A percentile compares a stretch with the other conserved stretches of the same genome.
Conservation (phyloP, 2,329 filamentous ascomycete species). For the Colletotrichum trifolii region DNA sequence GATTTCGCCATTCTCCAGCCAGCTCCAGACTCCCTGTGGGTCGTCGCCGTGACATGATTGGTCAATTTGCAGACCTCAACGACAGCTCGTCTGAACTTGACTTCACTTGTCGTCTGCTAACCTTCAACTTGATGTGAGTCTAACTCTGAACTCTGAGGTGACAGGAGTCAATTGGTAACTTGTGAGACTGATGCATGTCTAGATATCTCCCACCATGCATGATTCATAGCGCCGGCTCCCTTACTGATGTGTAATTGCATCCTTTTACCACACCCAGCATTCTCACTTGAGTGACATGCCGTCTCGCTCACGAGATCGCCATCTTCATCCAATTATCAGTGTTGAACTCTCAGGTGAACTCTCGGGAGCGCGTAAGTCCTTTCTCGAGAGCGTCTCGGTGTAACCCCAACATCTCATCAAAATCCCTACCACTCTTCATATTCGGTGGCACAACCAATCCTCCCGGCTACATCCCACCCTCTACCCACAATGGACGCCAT, state of each 20-base stretch:
- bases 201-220: too few species aligned
- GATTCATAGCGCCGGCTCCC: too few species aligned
- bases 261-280: too few species aligned
- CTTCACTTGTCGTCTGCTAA: background rate
- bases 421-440: background rate
- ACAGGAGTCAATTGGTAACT: background rate
- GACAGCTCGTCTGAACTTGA: conserved; percentile 5
- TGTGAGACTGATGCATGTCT: background rate
- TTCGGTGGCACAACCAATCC: background rate
- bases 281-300: too few species aligned
- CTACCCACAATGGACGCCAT: conserved; percentile 36
- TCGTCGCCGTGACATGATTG: background rate
- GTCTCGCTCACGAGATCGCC: too few species aligned
- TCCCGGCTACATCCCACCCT: background rate
- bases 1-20: background rate
- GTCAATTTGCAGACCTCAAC: background rate
- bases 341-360: too few species aligned
- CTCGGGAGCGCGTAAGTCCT: too few species aligned
- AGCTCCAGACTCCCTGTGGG: background rate
- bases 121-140: background rate
- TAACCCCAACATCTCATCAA: background rate
- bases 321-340: too few species aligned
- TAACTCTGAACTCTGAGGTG: background rate
- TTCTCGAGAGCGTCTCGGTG: too few species aligned
- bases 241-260: too few species aligned